Evolutionary conservation across 352 stramenopile species (phyloP).

Genomic region (Phytopythium litorale): DNA sequence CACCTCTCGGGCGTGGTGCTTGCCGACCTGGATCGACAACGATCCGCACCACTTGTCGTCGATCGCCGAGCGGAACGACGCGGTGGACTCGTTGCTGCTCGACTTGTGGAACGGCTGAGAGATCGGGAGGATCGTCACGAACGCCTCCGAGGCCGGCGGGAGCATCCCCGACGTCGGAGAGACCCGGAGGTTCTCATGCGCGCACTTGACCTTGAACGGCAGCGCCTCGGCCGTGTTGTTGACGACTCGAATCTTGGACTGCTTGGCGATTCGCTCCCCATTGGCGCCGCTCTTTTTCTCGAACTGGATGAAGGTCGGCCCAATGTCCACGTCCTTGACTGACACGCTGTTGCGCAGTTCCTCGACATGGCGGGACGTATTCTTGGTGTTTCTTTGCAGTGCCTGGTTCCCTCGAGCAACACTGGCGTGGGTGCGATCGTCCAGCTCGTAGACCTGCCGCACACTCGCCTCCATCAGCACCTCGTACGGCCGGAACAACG

Average conservation of each 20-base stretch:
- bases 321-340: slow-evolving; percentile 47
- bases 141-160: slow-evolving; percentile 32
- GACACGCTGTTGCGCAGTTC: slow-evolving; percentile 43
- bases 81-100: slow-evolving; percentile 9
- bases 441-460: slow-evolving; percentile 27
- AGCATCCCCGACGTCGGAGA: slow-evolving; percentile 37
- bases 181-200: slow-evolving; percentile 56
- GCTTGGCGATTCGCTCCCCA: slow-evolving; percentile 15
- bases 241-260: slow-evolving; percentile 38
- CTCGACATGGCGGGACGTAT: slow-evolving; percentile 19
- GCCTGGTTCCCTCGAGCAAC: not conserved
- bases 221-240: slow-evolving; percentile 53
- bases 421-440: slow-evolving; percentile 8
- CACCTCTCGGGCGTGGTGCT: slow-evolving; percentile 47
- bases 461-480: slow-evolving; percentile 83
- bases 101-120: slow-evolving; percentile 39
- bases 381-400: not conserved
- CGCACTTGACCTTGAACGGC: slow-evolving; percentile 47
- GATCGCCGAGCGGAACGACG: not conserved
- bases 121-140: slow-evolving; percentile 47
- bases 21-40: slow-evolving; percentile 53
- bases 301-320: slow-evolving; percentile 60
- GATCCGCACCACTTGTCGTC: slow-evolving; percentile 59
- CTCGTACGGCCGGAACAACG: slow-evolving; percentile 71
- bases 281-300: slow-evolving; percentile 23